Evolutionary conservation across 306 rosid species (phyloP), one percentile per base, ranked within the genome.

Genomic region (Trifolium dubium): DNA sequence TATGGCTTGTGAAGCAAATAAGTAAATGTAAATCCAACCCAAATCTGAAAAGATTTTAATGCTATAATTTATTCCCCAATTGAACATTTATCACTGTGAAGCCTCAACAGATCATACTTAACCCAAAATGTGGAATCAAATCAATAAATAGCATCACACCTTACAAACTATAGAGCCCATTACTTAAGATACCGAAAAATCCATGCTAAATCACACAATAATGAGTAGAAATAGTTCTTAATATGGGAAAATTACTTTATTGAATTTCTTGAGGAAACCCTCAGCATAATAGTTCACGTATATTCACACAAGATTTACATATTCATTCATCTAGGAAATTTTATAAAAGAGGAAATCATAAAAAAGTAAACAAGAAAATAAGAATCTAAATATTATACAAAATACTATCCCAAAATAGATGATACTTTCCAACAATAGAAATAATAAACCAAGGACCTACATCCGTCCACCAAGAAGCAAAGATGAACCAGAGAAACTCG

Each of bases 1-100:
- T 10, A 73, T 34, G 30, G 47, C 18, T 64, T 56, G 11, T 53
- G 64, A 74, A 63, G 39, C 47, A 55, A 44, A 43, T 34, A 73
- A 63, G 71, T 69, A 30, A 54, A 55, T 63, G 71, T 69, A 30
- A 54, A 55, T 63, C 68, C 13, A 9, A 74, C 59, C 31, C 28
- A 17, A 75, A 47, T 15, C 61, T 37, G 39, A 50, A 29, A 53
- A 67, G 63, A 51, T 49, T 61, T 30, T 40, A 55, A 40, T 18
- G 40, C 41, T 70, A 28, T 62, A 10, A 4, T 50, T 53, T 18
- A 23, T 5, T 40, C 30, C 39, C 12, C 34, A 62, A 41, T 56
- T 43, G 10, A 44, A 64, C 18, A 73, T 32, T 44, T 58, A 68
- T 60, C n/a, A 72, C 31, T 50, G 28, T n/a, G 17, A 67, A 29